Conservation (phyloP, 177 flowering plant species). For the Tripterygium wilfordii region DNA sequence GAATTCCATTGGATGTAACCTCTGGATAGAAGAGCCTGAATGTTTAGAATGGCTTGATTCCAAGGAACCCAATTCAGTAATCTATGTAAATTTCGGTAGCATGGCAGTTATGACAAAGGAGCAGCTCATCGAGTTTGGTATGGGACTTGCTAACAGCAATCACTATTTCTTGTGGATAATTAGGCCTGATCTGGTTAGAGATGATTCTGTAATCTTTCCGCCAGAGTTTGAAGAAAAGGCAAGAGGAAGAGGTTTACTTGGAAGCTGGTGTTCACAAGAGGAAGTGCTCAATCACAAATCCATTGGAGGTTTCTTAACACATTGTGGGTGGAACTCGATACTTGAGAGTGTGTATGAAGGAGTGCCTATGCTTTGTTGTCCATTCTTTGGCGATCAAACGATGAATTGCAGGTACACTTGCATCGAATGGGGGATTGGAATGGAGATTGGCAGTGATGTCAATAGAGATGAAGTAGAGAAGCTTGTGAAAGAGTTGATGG, state of each 20-base stretch:
- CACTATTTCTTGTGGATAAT: background rate
- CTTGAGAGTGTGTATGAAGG: background rate
- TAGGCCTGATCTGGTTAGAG: background rate
- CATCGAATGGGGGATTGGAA: background rate
- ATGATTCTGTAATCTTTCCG: background rate
- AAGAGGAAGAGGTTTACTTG: background rate
- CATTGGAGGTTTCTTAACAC: background rate
- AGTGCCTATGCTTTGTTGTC: background rate
- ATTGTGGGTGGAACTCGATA: background rate
- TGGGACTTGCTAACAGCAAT: background rate
- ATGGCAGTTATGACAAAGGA: background rate
- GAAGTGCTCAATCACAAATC: background rate
- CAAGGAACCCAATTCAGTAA: background rate
- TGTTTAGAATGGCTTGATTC: background rate
- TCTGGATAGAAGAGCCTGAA: background rate
- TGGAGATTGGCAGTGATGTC: background rate
- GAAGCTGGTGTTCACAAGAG: background rate
- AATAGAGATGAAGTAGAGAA: background rate
- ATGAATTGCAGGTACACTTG: background rate
- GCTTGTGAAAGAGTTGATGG: constrained; percentile 1
- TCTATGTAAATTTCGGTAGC: background rate
- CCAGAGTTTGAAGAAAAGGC: background rate
- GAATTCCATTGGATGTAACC: background rate
- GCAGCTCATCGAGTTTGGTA: background rate
- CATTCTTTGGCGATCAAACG: background rate